Percentiles rank a stretch among this genome's conserved stretches.
These are phyloP conservation scores for Candida glucosophila DNA, from an alignment of 1,139 yeast species.

Conservation along the genomic window DNA sequence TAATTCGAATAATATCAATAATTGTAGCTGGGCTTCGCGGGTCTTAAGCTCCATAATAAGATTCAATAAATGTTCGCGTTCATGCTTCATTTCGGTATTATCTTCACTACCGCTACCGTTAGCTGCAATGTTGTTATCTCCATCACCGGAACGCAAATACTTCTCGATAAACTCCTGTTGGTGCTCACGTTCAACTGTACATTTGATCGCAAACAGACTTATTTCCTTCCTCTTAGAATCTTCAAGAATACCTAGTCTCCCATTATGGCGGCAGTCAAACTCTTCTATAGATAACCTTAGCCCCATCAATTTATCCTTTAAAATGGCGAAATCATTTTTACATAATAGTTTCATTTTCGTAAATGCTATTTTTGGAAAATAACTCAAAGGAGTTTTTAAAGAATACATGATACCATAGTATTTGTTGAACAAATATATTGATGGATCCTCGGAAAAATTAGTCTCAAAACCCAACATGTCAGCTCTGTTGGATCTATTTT, in stretches of 20 bases:
- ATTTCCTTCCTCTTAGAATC: background rate
- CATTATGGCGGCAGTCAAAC: slow-evolving; percentile 32
- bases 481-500: too few relatives aligned
- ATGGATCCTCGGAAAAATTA: slow-evolving; percentile 21
- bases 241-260: slow-evolving; percentile 19
- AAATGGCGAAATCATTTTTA: slow-evolving; percentile 14
- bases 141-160: too few relatives aligned
- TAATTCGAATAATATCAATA: slow-evolving; percentile 47
- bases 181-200: slow-evolving; percentile 7
- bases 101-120: background rate
- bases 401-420: slow-evolving; percentile 47
- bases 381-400: slow-evolving; percentile 42
- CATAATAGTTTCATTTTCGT: slow-evolving; percentile 34
- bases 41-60: slow-evolving; percentile 36
- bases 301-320: slow-evolving; percentile 13
- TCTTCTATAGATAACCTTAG: slow-evolving; percentile 21
- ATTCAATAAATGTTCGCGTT: slow-evolving; percentile 9
- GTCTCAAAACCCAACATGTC: too few relatives aligned
- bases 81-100: background rate
- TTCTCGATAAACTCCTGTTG: slow-evolving; percentile 13
- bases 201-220: background rate
- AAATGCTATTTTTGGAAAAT: slow-evolving; percentile 57
- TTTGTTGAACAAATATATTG: slow-evolving; percentile 21
- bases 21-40: slow-evolving; percentile 63
- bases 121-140: slow-evolving; percentile 4